Evolutionary conservation across 202 grass and related monocot species (phyloP), one percentile per base, ranked within the genome.

Genomic region (Cymbopogon flexuosus): DNA sequence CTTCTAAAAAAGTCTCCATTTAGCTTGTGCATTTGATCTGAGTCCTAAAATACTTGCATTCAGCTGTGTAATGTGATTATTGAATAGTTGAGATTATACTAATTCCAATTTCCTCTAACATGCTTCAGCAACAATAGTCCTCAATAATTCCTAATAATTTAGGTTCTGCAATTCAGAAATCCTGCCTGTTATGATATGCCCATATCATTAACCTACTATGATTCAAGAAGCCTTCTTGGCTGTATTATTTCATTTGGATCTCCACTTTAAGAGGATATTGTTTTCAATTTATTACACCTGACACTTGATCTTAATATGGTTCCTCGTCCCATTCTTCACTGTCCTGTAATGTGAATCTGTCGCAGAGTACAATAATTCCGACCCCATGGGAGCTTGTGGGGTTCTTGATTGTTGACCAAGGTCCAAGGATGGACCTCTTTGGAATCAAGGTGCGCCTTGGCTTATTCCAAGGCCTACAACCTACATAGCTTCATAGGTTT

Each of bases 281-380:
- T 82, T 78, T 60, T 57, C 59, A 81, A 66, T 47, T 66, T 39
- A 72, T 77, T 41, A 62, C 56, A 67, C 36, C 39, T 69, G 24
- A 57, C 33, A 69, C 73, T 79, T 79, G 75, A 69, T 86, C 68
- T 78, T 75, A 62, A 69, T 78, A 54, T 74, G 62, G 73, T 35
- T 74, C 52, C 41, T 74, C 51, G 59, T 73, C 87, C 51, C 79
- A 62, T 68, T 49, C 41, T 34, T 15, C 23, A 24, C 61, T 86
- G 74, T 69, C 78, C 54, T 10, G 43, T 60, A 57, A 83, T 79
- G 61, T 52, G 61, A 56, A 68, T 68, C 68, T 79, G 87, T 81
- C 15, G 62, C 80, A 29, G 72, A 61, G 83, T 82, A 78, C 87
- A 89, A 89, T 86, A 86, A 89, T 86, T 72, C 75, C 15, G 68